Conservation (phyloP, 1,139 yeast species). For the Saccharomycopsis phalli region DNA sequence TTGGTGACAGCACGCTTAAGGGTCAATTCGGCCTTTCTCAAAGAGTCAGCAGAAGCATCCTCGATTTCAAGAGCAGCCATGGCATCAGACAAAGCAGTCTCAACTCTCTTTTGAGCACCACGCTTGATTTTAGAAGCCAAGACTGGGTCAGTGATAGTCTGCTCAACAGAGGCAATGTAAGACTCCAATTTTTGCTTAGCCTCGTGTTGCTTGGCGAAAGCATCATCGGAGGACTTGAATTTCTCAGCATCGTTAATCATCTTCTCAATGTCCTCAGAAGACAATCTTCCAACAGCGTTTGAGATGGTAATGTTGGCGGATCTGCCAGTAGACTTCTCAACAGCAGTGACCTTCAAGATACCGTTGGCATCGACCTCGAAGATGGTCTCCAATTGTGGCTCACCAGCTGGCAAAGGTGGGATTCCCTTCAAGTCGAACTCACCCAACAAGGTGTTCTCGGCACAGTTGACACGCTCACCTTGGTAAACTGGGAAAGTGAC, state of each 20-base stretch:
- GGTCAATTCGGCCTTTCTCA: slow-evolving; percentile 98
- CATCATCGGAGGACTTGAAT: slow-evolving; percentile 98
- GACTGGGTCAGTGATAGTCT: slow-evolving; percentile 96
- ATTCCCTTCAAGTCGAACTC: slow-evolving; percentile 98
- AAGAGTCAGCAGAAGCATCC: slow-evolving; percentile 94
- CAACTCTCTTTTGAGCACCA: slow-evolving; percentile 96
- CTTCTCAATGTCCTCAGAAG: slow-evolving; percentile 96
- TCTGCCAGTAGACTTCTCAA: slow-evolving; percentile 98
- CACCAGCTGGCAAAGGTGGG: slow-evolving; percentile 99
- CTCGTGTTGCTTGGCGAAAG: slow-evolving; percentile 99
- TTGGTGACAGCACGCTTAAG: slow-evolving; percentile 99
- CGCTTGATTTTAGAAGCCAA: slow-evolving; percentile 97
- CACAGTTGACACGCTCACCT: slow-evolving; percentile 99
- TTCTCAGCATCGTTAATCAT: slow-evolving; percentile 98
- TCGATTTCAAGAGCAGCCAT: slow-evolving; percentile 95
- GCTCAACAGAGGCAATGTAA: slow-evolving; percentile 95
- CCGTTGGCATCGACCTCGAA: slow-evolving; percentile 99
- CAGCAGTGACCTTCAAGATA: slow-evolving; percentile 98
- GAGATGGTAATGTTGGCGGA: slow-evolving; percentile 99
- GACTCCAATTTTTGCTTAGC: slow-evolving; percentile 99
- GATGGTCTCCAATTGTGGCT: slow-evolving; percentile 98
- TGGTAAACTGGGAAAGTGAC: slow-evolving; percentile 99
- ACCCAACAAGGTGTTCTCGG: slow-evolving; percentile 98
- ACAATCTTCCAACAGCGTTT: slow-evolving; percentile 98
- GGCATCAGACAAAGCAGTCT: slow-evolving; percentile 97